Evolutionary conservation across 768 basidiomycete species (phyloP), one percentile per base, ranked within the genome.

Genomic region (Vararia minispora): DNA sequence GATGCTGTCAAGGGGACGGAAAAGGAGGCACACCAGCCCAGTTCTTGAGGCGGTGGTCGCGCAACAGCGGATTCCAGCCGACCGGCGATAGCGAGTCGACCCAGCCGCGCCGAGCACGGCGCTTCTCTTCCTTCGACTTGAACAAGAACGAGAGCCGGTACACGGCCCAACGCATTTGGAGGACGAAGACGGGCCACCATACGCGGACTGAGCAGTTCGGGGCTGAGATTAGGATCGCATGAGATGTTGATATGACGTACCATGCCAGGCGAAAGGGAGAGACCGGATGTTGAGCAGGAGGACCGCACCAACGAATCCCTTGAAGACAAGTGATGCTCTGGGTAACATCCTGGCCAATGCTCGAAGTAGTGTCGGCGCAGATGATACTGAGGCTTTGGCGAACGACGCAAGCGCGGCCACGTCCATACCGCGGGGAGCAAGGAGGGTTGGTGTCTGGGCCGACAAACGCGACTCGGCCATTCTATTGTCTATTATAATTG

Each of bases 11-110:
- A n/a, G n/a, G n/a, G n/a, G n/a, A n/a, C n/a, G n/a, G n/a, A n/a
- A n/a, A n/a, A n/a, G n/a, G n/a, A 42, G 10, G 36, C 39, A 9
- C 5, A 39, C 47, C 38, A 3, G 57, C 57, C 42, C 50, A 50
- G 1, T 37, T 37, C 25, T 51, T 48, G 5, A 21, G 33, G 7
- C 50, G 45, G 3, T 41, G 27, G 1, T 39, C 35, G n/a, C 27
- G 21, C 22, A 48, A 47, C 31, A 58, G 49, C 8, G 56, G 56
- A 24, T 47, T 41, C 22, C 35, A 37, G 16, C 49, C 47, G 9
- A 49, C 37, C 7, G 48, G 51, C 3, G 49, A 50, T 8, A 51
- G 35, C 16, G 23, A 18, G 8, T 49, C 48, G 13, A 41, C 33
- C 24, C 32, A 46, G 24, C 33, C 28, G 26, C 26, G 24, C 24